Conservation (phyloP, 2,329 filamentous ascomycete species). For the Trichoderma sp. region DNA sequence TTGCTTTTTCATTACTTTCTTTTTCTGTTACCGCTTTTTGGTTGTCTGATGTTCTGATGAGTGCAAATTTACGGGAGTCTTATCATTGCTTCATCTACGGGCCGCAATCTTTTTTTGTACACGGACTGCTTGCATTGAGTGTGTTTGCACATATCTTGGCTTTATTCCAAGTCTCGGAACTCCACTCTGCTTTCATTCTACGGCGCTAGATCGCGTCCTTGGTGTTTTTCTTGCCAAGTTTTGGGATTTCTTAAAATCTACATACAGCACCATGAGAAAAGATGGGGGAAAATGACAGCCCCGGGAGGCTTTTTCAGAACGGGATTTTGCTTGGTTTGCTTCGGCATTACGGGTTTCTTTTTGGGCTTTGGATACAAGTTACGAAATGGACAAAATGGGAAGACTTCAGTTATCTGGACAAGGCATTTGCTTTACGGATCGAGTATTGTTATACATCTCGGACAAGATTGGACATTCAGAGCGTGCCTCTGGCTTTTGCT, state of each 20-base stretch:
- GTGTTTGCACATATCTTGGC: constrained; percentile 22
- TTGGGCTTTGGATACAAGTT: background rate
- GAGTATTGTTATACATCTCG: background rate
- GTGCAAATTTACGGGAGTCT: constrained; percentile 38
- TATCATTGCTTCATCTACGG: constrained; percentile 25
- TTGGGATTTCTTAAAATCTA: background rate
- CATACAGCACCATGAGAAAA: constrained; percentile 4
- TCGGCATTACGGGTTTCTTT: constrained; percentile 8
- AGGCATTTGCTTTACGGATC: background rate
- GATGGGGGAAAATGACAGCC: background rate
- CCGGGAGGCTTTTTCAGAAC: constrained; percentile 1
- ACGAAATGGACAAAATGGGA: background rate
- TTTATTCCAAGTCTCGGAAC: constrained; percentile 27
- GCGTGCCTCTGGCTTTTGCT: constrained; percentile 15
- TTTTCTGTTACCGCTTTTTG: constrained; percentile 42
- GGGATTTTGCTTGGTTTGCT: background rate
- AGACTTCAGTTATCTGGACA: background rate
- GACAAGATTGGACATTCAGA: constrained; percentile 16
- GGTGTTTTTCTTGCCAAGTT: constrained; percentile 24
- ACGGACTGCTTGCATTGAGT: constrained; percentile 2
- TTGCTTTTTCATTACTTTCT: constrained; percentile 42
- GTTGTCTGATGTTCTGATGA: constrained; percentile 46
- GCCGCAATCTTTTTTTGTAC: background rate
- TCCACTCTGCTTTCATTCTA: constrained; percentile 27
- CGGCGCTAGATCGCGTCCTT: constrained; percentile 24